Evolutionary conservation across 1,284 basidiomycete species (phyloP), one percentile per base, ranked within the genome.

Genomic region (Malassezia pachydermatis): DNA sequence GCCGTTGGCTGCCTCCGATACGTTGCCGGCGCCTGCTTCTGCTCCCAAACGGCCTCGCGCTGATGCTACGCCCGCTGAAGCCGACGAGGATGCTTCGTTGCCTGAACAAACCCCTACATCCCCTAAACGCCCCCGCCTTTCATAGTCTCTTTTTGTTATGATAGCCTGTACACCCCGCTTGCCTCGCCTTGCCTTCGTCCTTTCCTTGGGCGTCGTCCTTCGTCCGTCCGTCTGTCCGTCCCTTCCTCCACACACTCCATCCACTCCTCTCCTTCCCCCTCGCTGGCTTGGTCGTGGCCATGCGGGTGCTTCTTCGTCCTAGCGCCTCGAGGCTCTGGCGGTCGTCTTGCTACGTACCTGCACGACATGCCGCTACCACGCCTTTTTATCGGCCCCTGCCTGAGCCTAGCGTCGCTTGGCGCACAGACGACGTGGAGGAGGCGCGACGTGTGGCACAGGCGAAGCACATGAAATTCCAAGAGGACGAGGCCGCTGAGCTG

Each of bases 321-420:
- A n/a, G 40, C 16, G 27, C 27, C 13, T n/a, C 14, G 33, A 14
- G 41, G 24, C 25, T 33, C 25, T 17, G 20, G 17, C 23, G 20
- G 24, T 14, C 11, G 22, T 17, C 19, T 7, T 11, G 17, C 14
- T 13, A n/a, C n/a, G 17, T 14, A 4, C 30, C 2, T 8, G 25
- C 24, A 8, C 34, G 34, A 25, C 28, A 38, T 29, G 34, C 43
- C n/a, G 16, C 43, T 10, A 35, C 28, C 11, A 33, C 40, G 25
- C 23, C 40, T 8, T 49, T 35, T 30, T 40, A 32, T 30, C 37
- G 49, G 3, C 49, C 49, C 19, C 24, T 51, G 37, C 49, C 49
- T 11, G 49, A 45, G 2, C 35, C 42, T 2, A 14, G 23, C 13
- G 50, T 52, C 7, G 19, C 30, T 10, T 52, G 50, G 50, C 24